Evolutionary conservation across 2,329 filamentous ascomycete species (phyloP), one percentile per base, ranked within the genome.

Genomic region (Cordyceps farinosa): DNA sequence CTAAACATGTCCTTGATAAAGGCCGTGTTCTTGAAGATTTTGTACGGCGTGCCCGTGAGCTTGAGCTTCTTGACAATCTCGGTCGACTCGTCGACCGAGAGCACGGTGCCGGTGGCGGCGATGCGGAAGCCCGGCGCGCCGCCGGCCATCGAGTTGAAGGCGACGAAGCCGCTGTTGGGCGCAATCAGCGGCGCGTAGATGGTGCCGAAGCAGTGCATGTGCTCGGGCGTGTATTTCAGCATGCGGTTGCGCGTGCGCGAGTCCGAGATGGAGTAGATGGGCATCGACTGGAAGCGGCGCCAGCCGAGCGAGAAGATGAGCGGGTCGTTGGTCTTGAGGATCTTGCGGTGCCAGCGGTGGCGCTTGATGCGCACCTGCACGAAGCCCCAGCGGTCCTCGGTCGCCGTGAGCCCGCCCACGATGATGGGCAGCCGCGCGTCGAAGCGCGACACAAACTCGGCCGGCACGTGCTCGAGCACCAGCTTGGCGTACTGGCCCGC

Each of bases 31-130:
- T 97, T 97, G 86, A 96, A 98, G 77, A 98, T 96, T 80, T 98
- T 98, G 84, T 95, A 96, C 1, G 95, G 93, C 54, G 87, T 84
- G 65, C 95, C 95, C 0, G 92, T 97, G 55, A 99, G 85, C 77
- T 99, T 99, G 73, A 99, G 88, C 82, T 99, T 99, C 85, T 99
- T 99, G 76, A 99, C 95, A 68, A 99, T 98, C 75, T 99, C 95
- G 3, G 91, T 93, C 47, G 90, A 91, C 78, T 98, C 93, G 74
- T 99, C 95, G 27, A 99, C 95, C 72, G 89, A 93, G 67, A 98
- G 81, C 5, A 99, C 91, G 2, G 95, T 95, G 65, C 95, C 95
- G 0, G 93, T 97, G 2, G 95, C 96, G 10, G 95, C 91, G 68
- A 99, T 91, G 53, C 95, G 87, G 84, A 99, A 98, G 27, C 93